These are phyloP conservation scores for Alternaria infectoria DNA, from an alignment of 2,329 filamentous ascomycete genomes.

Conservation along the genomic window DNA sequence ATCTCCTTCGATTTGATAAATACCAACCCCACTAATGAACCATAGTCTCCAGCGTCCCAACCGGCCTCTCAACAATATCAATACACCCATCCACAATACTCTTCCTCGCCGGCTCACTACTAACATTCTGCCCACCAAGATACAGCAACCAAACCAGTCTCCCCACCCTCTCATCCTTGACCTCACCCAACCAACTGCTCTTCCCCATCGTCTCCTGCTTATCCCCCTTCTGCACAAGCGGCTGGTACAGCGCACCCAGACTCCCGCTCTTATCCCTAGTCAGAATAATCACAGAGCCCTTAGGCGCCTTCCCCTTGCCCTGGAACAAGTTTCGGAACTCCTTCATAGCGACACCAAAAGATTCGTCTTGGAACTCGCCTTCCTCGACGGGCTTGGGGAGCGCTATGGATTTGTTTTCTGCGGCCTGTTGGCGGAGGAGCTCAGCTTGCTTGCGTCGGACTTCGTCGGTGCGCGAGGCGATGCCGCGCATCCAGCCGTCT, in stretches of 20 bases:
- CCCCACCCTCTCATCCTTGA: constrained; percentile 80
- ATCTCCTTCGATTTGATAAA: background rate
- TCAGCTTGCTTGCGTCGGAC: constrained; percentile 45
- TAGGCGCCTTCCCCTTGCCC: constrained; percentile 76
- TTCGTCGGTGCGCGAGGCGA: constrained; percentile 73
- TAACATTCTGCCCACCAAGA: constrained; percentile 83
- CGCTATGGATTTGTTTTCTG: constrained; percentile 43
- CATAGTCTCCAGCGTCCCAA: constrained; percentile 84
- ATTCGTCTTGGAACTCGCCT: constrained; percentile 69
- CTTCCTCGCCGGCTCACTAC: constrained; percentile 79
- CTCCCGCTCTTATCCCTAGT: constrained; percentile 69
- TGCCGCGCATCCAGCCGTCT: constrained; percentile 87
- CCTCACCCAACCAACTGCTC: constrained; percentile 68
- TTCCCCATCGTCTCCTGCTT: constrained; percentile 52
- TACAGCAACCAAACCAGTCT: constrained; percentile 89
- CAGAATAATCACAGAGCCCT: constrained; percentile 78
- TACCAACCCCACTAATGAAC: constrained; percentile 53
- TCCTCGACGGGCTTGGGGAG: constrained; percentile 43
- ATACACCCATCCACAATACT: constrained; percentile 88
- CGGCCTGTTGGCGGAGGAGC: constrained; percentile 51
- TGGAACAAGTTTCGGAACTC: constrained; percentile 85
- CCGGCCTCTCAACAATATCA: constrained; percentile 83
- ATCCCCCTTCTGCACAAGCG: constrained; percentile 30
- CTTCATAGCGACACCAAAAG: constrained; percentile 75
- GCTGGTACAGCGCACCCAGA: constrained; percentile 52